Base-by-base conservation (phyloP, 176 grass and related monocot genomes). In the Cenchrus fungigraminus region DNA sequence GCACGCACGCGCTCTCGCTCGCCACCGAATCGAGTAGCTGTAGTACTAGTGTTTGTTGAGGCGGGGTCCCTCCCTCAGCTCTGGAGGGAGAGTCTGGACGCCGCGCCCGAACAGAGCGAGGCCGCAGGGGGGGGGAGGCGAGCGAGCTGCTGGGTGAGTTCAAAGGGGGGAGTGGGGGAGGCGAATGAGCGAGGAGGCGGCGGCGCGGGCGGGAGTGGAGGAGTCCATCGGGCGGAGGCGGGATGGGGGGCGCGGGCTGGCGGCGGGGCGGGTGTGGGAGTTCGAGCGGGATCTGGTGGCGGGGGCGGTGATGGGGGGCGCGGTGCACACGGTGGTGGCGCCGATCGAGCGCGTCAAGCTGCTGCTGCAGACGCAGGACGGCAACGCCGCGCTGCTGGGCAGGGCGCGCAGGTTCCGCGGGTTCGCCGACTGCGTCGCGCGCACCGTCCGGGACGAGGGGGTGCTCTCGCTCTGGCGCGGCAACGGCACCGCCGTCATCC, bases 251-350 rank as follows among this genome's bases (percentile, higher is more conserved):
- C 62, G 60, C 67, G 74, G 79, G 9, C 50, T 17, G 85, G 68
- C 59, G 44, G 64, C 69, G 53, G 69, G 77, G 82, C 78, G 89
- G 87, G 58, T 91, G 73, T 91, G 91, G 88, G 90, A 91, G 83
- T 99, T 96, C 90, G 86, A 92, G 93, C 79, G 97, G 84, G 97
- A 94, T 88, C 86, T 99, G 94, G 84, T 89, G 79, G 97, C 97
- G 9, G 97, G 93, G 72, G 97, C 97, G 65, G 75, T 94, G 90
- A 99, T 99, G 93, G 97, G 97, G 5, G 97, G 93, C 44, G 86
- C 78, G 17, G 97, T 96, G 78, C 97, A 99, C 88, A 99, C 97
- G 17, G 97, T 99, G 91, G 93, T 99, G 90, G 97, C 97, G 84
- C 97, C 93, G 58, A 96, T 99, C 84, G 97, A 99, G 79, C 86